Conservation (phyloP, 139 green algal species). For the Chlamydomonas incerta region DNA sequence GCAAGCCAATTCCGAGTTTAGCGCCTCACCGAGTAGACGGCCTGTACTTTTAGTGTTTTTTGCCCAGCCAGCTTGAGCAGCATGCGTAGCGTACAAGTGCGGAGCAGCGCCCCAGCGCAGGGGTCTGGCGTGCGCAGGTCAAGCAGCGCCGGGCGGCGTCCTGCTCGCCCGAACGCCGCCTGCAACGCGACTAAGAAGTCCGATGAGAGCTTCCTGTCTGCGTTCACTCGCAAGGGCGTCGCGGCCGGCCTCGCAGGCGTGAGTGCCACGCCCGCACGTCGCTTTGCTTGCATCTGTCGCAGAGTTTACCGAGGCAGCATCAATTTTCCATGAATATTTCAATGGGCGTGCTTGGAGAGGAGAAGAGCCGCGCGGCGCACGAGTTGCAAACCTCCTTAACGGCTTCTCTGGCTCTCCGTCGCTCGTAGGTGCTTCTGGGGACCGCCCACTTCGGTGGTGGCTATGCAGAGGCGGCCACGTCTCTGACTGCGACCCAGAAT, state of each 20-base stretch:
- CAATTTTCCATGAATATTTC: too few relatives aligned
- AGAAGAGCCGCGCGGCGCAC: background rate
- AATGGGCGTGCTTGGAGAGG: too few relatives aligned
- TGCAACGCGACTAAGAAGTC: background rate
- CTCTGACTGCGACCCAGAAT: conserved; percentile 34
- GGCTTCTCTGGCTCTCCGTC: background rate
- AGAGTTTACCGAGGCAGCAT: too few relatives aligned
- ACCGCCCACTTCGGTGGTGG: background rate
- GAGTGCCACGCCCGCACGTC: background rate
- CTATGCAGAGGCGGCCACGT: background rate
- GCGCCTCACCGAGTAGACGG: too few relatives aligned
- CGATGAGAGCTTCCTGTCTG: background rate
- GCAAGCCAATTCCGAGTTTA: too few relatives aligned
- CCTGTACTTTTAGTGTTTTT: too few relatives aligned
- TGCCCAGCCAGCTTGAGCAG: background rate
- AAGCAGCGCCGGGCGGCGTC: background rate
- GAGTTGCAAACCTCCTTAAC: background rate
- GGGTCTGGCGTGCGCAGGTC: too few relatives aligned
- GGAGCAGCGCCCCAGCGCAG: background rate
- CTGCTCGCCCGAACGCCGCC: background rate
- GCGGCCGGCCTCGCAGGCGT: conserved; percentile 22
- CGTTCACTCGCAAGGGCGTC: conserved; percentile 18
- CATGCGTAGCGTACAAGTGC: background rate
- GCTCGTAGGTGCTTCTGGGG: conserved; percentile 1
- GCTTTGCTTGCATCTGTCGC: too few relatives aligned